Base-by-base conservation (phyloP, 495 filamentous ascomycete species). In the Paragyromitra xinjiangensis region DNA sequence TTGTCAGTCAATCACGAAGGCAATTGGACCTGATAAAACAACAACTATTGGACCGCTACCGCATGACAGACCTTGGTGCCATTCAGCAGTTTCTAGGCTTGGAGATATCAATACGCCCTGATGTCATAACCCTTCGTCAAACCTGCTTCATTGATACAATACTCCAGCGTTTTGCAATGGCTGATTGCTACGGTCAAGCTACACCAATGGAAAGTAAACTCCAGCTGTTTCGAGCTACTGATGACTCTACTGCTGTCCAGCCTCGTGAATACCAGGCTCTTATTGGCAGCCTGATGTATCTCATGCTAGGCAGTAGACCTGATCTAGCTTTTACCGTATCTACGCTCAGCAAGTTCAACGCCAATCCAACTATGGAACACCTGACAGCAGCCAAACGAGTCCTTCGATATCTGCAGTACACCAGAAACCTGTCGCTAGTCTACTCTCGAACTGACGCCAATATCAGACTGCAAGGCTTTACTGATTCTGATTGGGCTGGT, bases 281-380 rank as follows among this genome's bases (percentile, higher is more conserved):
- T 1, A 37, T 84, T 5, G 77, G 83, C 9, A 78, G 70, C 14
- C 45, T 83, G 1, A 83, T 81, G 71, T 83, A 83, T 39, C 11
- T 78, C 0, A 75, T 80, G 58, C 55, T 81, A 2, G 59, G 69
- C 6, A 84, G 80, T 2, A 59, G 83, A 6, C 78, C 71, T 2
- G 78, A 83, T 45, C 37, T 84, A 0, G 78, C 69, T 6, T 83
- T 75, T 19, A 56, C 78, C 0, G 68, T 82, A 14, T 34, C 48
- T 1, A 29, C 19, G 0, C 50, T 81, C 0, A 71, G 68, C 50
- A 62, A 70, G 7, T 75, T 62, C n/a, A 62, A 53, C 26, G 6
- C 51, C 0, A 26, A 55, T 6, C 69, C 79, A 0, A 55, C 55
- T 8, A 11, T 1, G 14, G 11, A 48, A 6, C 77, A 80, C 39